Evolutionary conservation across 345 rosid genomes (phyloP).

Genomic region (Pistacia vera): DNA sequence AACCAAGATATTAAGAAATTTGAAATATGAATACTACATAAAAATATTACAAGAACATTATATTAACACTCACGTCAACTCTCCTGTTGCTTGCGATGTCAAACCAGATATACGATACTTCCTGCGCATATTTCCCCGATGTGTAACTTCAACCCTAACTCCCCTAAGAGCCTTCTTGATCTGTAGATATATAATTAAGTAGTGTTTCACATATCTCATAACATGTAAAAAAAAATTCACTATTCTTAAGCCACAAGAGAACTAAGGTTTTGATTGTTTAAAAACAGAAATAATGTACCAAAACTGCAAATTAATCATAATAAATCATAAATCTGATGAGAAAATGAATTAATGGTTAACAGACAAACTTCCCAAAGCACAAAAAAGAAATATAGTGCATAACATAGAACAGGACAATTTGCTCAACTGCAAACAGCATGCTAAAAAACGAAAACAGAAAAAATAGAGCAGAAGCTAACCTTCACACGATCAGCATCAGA

Average conservation of each 20-base stretch:
- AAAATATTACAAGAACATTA: not conserved
- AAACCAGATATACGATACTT: conserved; percentile 92
- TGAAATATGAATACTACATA: not conserved
- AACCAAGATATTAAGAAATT: not conserved
- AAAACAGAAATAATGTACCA: not conserved
- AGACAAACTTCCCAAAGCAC: not conserved
- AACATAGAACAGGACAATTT: not conserved
- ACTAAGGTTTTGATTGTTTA: not conserved
- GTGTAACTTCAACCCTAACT: conserved; percentile 89
- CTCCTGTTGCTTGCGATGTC: conserved; percentile 89
- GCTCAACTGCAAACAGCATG: not conserved
- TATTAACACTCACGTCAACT: conserved; percentile 65
- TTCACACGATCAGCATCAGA: conserved; percentile 95
- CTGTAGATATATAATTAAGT: conserved; percentile 36
- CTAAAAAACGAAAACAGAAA: not conserved
- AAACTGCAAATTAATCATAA: not conserved
- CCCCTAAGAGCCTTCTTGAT: conserved; percentile 94
- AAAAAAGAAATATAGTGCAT: not conserved
- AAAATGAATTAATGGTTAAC: not conserved
- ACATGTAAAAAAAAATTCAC: not conserved
- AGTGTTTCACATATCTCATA: not conserved
- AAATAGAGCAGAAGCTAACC: conserved; percentile 39
- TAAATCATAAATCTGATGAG: not conserved
- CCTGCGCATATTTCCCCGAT: conserved; percentile 93
- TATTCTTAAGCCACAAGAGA: not conserved